phyloP scores from a whole-genome alignment of 345 rosid species.

The Syzygium oleosum region DNA sequence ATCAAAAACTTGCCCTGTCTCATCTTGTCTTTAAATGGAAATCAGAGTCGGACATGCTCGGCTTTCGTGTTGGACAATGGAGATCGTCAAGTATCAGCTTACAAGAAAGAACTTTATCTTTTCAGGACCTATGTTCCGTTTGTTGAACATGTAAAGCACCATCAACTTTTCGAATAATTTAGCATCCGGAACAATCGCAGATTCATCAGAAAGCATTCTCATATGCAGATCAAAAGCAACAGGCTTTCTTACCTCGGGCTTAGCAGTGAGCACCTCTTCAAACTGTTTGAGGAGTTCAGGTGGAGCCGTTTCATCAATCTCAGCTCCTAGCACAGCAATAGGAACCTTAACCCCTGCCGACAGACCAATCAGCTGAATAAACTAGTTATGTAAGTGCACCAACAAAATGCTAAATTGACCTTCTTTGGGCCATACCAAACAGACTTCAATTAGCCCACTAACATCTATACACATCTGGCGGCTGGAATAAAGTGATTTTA shows the following conservation, averaged over 20 bases:
- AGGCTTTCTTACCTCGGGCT: slow-evolving; percentile 4
- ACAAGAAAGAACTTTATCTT: not conserved
- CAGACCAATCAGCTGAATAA: not conserved
- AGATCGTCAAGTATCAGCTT: not conserved
- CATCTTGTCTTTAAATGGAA: not conserved
- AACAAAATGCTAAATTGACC: not conserved
- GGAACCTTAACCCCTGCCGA: slow-evolving; percentile 28
- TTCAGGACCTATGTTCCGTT: not conserved
- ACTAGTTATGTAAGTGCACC: not conserved
- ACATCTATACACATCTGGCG: not conserved
- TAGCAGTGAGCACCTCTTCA: slow-evolving; percentile 26
- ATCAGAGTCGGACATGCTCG: not conserved
- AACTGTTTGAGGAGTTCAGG: slow-evolving; percentile 33
- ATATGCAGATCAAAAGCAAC: not conserved
- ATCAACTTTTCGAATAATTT: not conserved
- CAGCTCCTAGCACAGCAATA: slow-evolving; percentile 33
- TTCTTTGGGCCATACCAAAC: not conserved
- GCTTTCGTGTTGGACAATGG: not conserved
- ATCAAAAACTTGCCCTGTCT: not conserved
- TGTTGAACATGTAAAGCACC: not conserved
- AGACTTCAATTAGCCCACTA: not conserved
- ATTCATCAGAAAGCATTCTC: not conserved
- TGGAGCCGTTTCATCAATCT: slow-evolving; percentile 18
- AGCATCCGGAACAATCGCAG: not conserved
- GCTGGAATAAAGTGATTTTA: not conserved